A percentile compares a stretch with the other conserved stretches of the same genome.
Conservation (phyloP, 202 grass and related monocot genomes). For the Hordeum pubiflorum region DNA sequence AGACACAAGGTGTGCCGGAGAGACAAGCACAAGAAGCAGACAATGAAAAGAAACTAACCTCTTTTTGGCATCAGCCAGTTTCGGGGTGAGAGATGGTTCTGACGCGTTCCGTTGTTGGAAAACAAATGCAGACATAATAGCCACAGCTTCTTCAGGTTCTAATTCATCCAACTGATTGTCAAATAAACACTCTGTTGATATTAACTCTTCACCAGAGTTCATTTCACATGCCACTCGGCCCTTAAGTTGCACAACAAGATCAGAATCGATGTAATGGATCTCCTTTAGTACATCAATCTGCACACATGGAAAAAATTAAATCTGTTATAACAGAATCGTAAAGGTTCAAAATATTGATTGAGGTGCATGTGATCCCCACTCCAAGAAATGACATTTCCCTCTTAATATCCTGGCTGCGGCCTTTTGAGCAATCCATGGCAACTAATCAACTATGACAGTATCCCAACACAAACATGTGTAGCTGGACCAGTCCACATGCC, state of each 20-base stretch:
- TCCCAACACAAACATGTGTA: background rate
- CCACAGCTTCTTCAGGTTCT: conserved; percentile 92
- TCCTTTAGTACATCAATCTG: conserved; percentile 91
- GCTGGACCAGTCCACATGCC: background rate
- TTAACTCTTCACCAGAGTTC: conserved; percentile 91
- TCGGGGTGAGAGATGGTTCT: conserved; percentile 80
- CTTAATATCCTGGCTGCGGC: background rate
- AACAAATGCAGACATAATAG: conserved; percentile 89
- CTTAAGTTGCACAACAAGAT: conserved; percentile 95
- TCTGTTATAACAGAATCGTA: background rate
- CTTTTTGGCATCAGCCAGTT: conserved; percentile 58
- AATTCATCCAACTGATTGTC: conserved; percentile 95
- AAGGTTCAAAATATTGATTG: background rate
- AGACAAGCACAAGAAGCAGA: background rate
- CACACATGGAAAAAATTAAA: background rate
- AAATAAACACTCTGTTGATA: conserved; percentile 88
- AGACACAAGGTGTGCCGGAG: background rate
- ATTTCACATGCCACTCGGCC: conserved; percentile 90
- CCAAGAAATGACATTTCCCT: background rate
- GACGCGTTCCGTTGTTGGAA: conserved; percentile 86
- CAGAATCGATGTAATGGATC: conserved; percentile 82
- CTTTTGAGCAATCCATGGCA: background rate
- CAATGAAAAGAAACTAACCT: conserved; percentile 35
- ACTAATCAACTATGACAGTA: background rate
- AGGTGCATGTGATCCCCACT: background rate